Evolutionary conservation across 2,329 filamentous ascomycete genomes (phyloP), one percentile per base, ranked within the genome.

Genomic region (Penicillium sp.): DNA sequence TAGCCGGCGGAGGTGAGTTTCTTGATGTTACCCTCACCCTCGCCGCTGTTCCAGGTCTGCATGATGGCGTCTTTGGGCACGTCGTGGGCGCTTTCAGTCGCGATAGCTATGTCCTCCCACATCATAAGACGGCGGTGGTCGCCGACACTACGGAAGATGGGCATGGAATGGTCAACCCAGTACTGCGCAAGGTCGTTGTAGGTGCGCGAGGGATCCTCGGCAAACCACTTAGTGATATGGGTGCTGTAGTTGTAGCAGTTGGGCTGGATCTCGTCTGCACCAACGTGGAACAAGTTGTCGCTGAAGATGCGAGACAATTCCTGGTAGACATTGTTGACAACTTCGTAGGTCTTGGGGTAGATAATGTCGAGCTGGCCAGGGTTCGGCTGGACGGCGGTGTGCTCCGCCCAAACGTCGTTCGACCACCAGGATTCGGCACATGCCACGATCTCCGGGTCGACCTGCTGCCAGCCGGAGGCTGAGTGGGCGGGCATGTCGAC

Each of bases 401-500:
- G 77, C 21, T 73, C 62, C 1, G 71, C 51, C 73, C 73, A 81
- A 55, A 70, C 64, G 51, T 82, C 79, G 60, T 81, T 81, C 33
- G 76, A 79, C 79, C 78, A 82, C 78, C 78, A 82, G 21, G 74
- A 75, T 62, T 81, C 67, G 17, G 64, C 66, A 62, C 78, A 82
- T 12, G 80, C 73, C 26, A 81, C 69, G 49, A 83, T 78, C 22
- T 72, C 69, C 22, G 77, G 70, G 52, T 81, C 77, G 6, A 82
- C 69, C 52, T 78, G 77, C 47, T 76, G 70, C 77, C 77, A 80
- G 28, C 77, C 77, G 0, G 76, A 72, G 28, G 72, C 69, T 6
- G 77, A 74, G 60, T 82, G 79, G 41, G 78, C 77, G 6, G 79
- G 79, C 77, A 81, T 81, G 61, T 82, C 79, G 37, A 81, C 74